phyloP scores from a whole-genome alignment of 2,329 filamentous ascomycete species.

The Talaromyces marneffei region DNA sequence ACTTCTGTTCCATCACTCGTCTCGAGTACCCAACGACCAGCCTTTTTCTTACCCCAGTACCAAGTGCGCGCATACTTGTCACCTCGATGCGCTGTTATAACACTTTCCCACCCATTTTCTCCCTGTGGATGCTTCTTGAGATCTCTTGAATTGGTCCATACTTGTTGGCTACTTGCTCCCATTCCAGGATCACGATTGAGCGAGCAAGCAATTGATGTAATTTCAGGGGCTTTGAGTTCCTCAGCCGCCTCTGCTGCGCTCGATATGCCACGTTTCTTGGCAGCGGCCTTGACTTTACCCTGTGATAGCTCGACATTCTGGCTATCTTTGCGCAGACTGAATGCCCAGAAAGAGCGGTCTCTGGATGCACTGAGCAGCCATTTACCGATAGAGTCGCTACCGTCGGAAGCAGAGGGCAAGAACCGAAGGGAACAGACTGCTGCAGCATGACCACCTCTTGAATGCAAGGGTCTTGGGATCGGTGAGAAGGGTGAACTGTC shows the following conservation, averaged over 20 bases:
- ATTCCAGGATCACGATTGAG: constrained; percentile 93
- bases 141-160: constrained; percentile 74
- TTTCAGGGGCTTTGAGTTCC: constrained; percentile 77
- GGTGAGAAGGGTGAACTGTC: constrained; percentile 87
- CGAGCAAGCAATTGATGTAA: constrained; percentile 85
- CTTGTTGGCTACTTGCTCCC: constrained; percentile 69
- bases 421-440: constrained; percentile 79
- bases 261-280: constrained; percentile 58
- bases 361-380: constrained; percentile 87
- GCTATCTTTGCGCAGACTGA: constrained; percentile 88
- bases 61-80: constrained; percentile 85
- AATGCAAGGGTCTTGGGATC: constrained; percentile 76
- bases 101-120: constrained; percentile 92
- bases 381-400: constrained; percentile 80
- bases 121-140: constrained; percentile 65
- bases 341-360: constrained; percentile 91
- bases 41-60: constrained; percentile 95
- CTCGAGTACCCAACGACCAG: constrained; percentile 86
- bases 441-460: constrained; percentile 80
- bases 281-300: constrained; percentile 78
- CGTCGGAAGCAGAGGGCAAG: constrained; percentile 81
- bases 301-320: constrained; percentile 93
- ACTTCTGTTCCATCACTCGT: constrained; percentile 80
- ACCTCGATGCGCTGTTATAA: constrained; percentile 84
- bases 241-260: constrained; percentile 20